Evolutionary conservation across 1,284 basidiomycete genomes (phyloP), one percentile per base, ranked within the genome.

Genomic region (Sporisorium graminicola): DNA sequence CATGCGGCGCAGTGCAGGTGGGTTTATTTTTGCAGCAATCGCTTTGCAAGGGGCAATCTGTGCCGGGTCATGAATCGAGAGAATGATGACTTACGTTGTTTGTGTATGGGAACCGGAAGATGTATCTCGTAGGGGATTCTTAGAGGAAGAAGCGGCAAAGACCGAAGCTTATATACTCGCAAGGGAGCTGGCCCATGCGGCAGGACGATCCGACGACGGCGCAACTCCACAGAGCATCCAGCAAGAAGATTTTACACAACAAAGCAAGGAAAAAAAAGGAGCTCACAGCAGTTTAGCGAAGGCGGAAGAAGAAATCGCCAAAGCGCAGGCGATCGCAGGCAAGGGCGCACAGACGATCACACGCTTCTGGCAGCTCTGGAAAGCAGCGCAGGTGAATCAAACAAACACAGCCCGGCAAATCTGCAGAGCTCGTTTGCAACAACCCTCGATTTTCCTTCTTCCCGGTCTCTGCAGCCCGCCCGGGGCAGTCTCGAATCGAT

Each of bases 171-270:
- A 65, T 72, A 72, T 66, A 66, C 27, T 51, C 16, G 37, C 43
- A 10, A 31, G 29, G 33, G 33, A 58, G 63, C 64, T 66, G 69
- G 68, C 65, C 68, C 58, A 71, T 62, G 68, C 68, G 68, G 63
- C 63, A 31, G 14, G 68, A 20, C 43, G 58, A 58, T 53, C 62
- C 27, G 24, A 43, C 49, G n/a, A 16, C 56, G 59, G 57, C 67
- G 52, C 59, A 64, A 60, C 61, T 70, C 40, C 35, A 63, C 66
- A 69, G 67, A 53, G 53, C 14, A 18, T 16, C 31, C 42, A 40
- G 44, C n/a, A 49, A 57, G 43, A 44, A 44, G 35, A 37, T 37
- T 22, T 27, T 54, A 6, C 26, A 24, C 13, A 27, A 27, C 0
- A 29, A n/a, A 49, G 5, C 8, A 13, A 26, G 13, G 5, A 13